Evolutionary conservation across 345 rosid genomes (phyloP).

Genomic region (Schrenkiella parvula): DNA sequence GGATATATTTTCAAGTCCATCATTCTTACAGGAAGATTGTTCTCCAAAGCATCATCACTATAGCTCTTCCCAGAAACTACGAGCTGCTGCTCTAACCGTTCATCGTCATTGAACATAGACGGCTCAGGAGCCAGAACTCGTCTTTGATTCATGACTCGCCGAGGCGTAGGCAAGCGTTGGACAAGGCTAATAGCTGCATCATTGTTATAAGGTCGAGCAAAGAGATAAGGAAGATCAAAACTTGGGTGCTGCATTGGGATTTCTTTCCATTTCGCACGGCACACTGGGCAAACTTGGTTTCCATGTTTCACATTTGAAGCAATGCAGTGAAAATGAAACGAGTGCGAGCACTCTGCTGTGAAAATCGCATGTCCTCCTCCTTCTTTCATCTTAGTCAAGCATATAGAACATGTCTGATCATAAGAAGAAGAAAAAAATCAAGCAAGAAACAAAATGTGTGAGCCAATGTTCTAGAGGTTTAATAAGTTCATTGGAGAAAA

Average conservation of each 20-base stretch:
- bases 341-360: constrained; percentile 92
- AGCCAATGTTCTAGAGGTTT: neutral
- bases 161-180: constrained; percentile 53
- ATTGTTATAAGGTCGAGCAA: constrained; percentile 38
- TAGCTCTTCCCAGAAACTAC: constrained; percentile 36
- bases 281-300: constrained; percentile 85
- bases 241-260: constrained; percentile 72
- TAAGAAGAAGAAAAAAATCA: constrained; percentile 20
- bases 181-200: constrained; percentile 55
- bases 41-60: constrained; percentile 25
- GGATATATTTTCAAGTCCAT: constrained; percentile 62
- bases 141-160: constrained; percentile 49
- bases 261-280: constrained; percentile 90
- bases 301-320: constrained; percentile 84
- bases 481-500: neutral
- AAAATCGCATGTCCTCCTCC: constrained; percentile 87
- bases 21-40: constrained; percentile 30
- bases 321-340: constrained; percentile 95
- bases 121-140: constrained; percentile 72
- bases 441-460: neutral
- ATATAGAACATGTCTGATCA: constrained; percentile 79
- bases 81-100: constrained; percentile 54
- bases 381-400: constrained; percentile 84
- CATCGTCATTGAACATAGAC: constrained; percentile 65
- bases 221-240: constrained; percentile 41